Evolutionary conservation across 352 stramenopile species (phyloP), one percentile per base, ranked within the genome.

Genomic region (Vaucheria bursata): DNA sequence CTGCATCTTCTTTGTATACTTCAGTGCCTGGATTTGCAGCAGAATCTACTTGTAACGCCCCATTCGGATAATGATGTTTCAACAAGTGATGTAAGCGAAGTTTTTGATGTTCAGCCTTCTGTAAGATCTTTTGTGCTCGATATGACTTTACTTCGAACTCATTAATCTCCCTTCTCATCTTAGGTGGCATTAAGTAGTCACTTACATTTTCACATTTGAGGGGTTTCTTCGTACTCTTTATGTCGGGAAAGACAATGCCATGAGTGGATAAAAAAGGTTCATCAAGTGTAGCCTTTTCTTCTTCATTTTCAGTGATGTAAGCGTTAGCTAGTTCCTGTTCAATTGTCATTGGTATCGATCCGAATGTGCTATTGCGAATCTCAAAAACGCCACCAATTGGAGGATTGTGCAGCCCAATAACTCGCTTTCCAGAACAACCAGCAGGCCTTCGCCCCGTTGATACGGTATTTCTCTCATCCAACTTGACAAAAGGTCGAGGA

Each of bases 391-490:
- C 70, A 4, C 76, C 76, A 5, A 50, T 40, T 7, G 71, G 5
- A 31, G 77, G 76, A 2, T 52, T 64, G 38, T 79, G 67, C 0
- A 81, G 67, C 18, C 74, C 66, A 0, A 81, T 34, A 5, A 81
- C 76, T 1, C 76, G 69, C 35, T 12, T 31, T 4, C 76, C 76
- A 7, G 76, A 70, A 33, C 52, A 71, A 8, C 76, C 76, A 2
- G 36, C 76, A 68, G 76, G 76, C 6, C 64, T 74, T 35, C 52
- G 67, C 1, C 8, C 64, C 7, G 25, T 29, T 18, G 77, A 32
- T 8, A 82, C 32, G 5, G 77, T 82, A 73, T 79, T 73, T 35
- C 66, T 36, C 77, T 82, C 77, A 49, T 82, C 38, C 39, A 82
- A 82, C 4, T 73, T 37, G 18, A 37, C 52, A 38, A 82, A 82